Base-by-base conservation (phyloP, 2,329 filamentous ascomycete species). In the Exophiala xenobiotica region DNA sequence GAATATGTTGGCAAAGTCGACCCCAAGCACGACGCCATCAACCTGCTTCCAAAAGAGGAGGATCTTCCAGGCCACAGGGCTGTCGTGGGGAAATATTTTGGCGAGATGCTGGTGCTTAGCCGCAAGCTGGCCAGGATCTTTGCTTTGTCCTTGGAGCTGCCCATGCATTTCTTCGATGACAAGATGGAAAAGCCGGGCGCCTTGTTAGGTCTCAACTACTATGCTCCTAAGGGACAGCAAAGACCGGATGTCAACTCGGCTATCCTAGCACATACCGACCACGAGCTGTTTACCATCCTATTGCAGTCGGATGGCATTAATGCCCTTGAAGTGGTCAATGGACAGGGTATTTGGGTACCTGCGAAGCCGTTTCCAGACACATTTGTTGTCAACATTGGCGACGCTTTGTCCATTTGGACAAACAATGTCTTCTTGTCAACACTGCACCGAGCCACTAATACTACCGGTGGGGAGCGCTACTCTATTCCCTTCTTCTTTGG, bases 311-410 rank as follows among this genome's bases (percentile, higher is more conserved):
- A 19, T 2, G 19, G 9, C 12, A 19, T 20, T 7, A 20, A 11
- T 7, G 9, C 7, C 8, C 12, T 39, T 3, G 14, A 19, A 12
- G 14, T 20, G 16, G 37, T 22, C 16, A 22, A 48, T 43, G 22
- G 56, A 51, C 11, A 67, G 3, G 72, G 71, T 0, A 64, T 69
- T 20, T 75, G 72, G 72, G 67, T 76, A 16, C 65, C 70, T 37
- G 73, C 70, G 4, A 63, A 64, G 31, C 73, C 72, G 0, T 64
- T 74, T 7, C 62, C 68, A 7, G 71, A 67, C 0, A 71, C 71
- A 8, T 64, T 75, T 27, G 72, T 76, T 0, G 68, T 76, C 39
- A 75, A 76, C 40, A 74, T 75, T 16, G 74, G 71, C 1, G 69
- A 73, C 46, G 67, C 65, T 33, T 63, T 73, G 52, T 67, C 69